These are phyloP conservation scores for Neofusicoccum kwambonambiense DNA, from an alignment of 2,329 filamentous ascomycete genomes.

Conservation along the genomic window DNA sequence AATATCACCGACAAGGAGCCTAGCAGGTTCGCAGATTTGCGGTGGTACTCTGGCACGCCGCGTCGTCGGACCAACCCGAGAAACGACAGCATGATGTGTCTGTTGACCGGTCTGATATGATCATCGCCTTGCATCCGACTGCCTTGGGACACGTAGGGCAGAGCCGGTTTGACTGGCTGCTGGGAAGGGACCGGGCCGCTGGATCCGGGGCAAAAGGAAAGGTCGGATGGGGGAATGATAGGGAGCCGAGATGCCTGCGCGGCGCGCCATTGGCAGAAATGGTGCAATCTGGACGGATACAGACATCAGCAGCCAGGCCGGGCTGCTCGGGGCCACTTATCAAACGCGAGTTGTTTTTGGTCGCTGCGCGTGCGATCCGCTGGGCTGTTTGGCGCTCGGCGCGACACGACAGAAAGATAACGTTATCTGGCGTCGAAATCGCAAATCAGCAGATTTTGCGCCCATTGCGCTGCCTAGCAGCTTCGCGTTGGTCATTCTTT, in stretches of 20 bases:
- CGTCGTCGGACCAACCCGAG: not conserved
- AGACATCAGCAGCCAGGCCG: slow-evolving; percentile 4
- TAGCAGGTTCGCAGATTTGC: not conserved
- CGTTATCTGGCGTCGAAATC: slow-evolving; percentile 14
- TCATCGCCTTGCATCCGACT: not conserved
- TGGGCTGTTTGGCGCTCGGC: slow-evolving; percentile 6
- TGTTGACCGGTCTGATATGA: not conserved
- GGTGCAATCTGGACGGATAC: slow-evolving; percentile 7
- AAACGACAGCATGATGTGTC: not conserved
- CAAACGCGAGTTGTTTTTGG: not conserved
- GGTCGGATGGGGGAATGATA: not conserved
- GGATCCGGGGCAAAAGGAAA: slow-evolving; percentile 1
- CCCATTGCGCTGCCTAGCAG: slow-evolving; percentile 1
- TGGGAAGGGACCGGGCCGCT: slow-evolving; percentile 4
- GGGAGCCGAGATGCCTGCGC: not conserved
- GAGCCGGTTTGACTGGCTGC: not conserved
- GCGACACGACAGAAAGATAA: slow-evolving; percentile 9
- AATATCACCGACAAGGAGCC: slow-evolving; percentile 5
- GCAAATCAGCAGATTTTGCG: slow-evolving; percentile 12
- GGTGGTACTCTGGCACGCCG: not conserved
- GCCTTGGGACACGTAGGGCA: not conserved
- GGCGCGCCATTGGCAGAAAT: not conserved
- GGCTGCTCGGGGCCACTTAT: slow-evolving; percentile 9
- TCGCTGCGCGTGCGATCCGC: slow-evolving; percentile 5
- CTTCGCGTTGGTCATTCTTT: not conserved